phyloP scores from a whole-genome alignment of 108 stramenopile species.

The Cylindrotheca fusiformis region DNA sequence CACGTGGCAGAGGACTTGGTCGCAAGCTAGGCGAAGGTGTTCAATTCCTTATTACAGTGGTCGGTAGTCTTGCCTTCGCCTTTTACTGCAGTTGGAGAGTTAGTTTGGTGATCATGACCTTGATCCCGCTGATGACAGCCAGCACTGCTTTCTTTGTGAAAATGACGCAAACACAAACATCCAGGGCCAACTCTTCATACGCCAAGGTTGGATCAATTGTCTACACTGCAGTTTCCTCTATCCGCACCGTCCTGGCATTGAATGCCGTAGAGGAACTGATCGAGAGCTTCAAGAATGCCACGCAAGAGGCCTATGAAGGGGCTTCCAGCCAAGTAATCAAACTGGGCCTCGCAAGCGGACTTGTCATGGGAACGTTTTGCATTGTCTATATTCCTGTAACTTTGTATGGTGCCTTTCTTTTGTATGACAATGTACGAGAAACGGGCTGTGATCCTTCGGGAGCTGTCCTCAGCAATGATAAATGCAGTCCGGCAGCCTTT shows the following conservation, averaged over 20 bases:
- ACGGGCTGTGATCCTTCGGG: constrained; percentile 60
- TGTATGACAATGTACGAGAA: constrained; percentile 34
- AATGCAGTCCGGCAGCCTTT: constrained; percentile 33
- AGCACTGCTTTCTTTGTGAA: constrained; percentile 26
- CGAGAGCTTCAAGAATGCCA: constrained; percentile 36
- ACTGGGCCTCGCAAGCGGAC: constrained; percentile 55
- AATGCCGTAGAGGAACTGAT: constrained; percentile 46
- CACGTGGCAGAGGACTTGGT: constrained; percentile 30
- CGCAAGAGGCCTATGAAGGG: constrained; percentile 34
- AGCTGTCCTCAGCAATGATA: constrained; percentile 22
- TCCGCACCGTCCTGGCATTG: constrained; percentile 55
- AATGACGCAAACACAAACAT: constrained; percentile 27
- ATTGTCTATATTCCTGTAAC: constrained; percentile 29
- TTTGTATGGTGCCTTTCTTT: constrained; percentile 42
- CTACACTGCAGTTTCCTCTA: constrained; percentile 40
- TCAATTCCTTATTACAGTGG: constrained; percentile 36
- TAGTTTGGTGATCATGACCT: constrained; percentile 31
- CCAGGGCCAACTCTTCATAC: constrained; percentile 34
- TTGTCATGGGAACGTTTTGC: constrained; percentile 30
- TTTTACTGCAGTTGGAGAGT: constrained; percentile 40
- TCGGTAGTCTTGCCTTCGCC: constrained; percentile 36
- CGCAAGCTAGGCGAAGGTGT: constrained; percentile 46
- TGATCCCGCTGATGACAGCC: constrained; percentile 43
- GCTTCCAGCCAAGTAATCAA: constrained; percentile 21
- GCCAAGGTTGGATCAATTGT: constrained; percentile 51